Evolutionary conservation across 306 rosid species (phyloP), one percentile per base, ranked within the genome.

Genomic region (Inga leiocalycina): DNA sequence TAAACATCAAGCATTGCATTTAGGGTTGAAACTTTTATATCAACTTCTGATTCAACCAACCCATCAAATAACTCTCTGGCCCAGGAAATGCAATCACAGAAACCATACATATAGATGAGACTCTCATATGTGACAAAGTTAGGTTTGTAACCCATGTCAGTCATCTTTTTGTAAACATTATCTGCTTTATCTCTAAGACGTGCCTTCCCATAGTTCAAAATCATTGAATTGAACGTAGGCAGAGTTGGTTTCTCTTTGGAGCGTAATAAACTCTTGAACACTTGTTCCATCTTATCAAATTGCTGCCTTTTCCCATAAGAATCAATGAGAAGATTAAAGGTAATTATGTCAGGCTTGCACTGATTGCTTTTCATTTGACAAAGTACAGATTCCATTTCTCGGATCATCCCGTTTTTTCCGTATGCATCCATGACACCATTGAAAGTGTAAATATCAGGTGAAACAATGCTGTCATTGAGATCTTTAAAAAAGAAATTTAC

Each of bases 401-500:
- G 87, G 34, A 96, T 94, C 94, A 91, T 92, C 89, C 98, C 96
- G 56, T 83, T 92, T 68, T 93, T 92, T 27, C 98, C 98, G 43
- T 89, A 95, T 0, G 96, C 99, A 90, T 95, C 98, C 97, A 95
- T 95, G 79, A 93, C 94, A n/a, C 99, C 99, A 52, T 96, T 96
- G 79, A 85, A 92, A 0, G 97, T 93, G 81, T 92, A 93, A 49
- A 90, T 90, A 80, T 96, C 99, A 2, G 94, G 86, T 12, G 97
- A 91, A 88, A 89, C 78, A 71, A 81, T 39, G 89, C 97, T 96
- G 89, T 86, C 97, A 52, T 90, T 94, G 71, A 96, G 94, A 86
- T 96, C 99, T 76, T 92, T 91, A 73, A 96, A 93, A 88, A 96
- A 87, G 43, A 87, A 35, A 82, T 81, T 88, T 16, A 96, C 99